Percentiles rank a stretch among this genome's conserved stretches.
phyloP scores from a whole-genome alignment of 2,329 filamentous ascomycete genomes.

The Fusarium verticillioides region DNA sequence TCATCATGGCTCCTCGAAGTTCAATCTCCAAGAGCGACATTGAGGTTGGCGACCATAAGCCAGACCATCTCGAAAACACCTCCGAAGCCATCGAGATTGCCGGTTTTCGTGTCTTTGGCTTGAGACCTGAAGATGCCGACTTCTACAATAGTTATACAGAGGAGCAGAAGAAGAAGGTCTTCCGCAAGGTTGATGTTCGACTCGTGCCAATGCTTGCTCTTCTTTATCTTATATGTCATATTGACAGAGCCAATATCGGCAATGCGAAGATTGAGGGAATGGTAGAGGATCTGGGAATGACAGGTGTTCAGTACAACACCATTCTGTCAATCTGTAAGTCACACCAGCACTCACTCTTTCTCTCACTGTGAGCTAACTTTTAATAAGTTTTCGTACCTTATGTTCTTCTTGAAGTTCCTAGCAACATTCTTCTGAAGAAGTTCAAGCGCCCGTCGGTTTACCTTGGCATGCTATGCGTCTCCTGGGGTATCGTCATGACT shows the following conservation, averaged over 20 bases:
- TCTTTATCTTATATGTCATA: conserved; percentile 66
- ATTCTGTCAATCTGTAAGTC: conserved; percentile 67
- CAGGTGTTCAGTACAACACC: conserved; percentile 69
- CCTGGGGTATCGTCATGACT: conserved; percentile 73
- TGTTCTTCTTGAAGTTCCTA: conserved; percentile 41
- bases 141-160: conserved; percentile 38
- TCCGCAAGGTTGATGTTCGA: conserved; percentile 49
- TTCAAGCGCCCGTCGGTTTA: conserved; percentile 41
- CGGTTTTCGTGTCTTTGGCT: conserved; percentile 36
- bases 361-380: background rate
- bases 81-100: conserved; percentile 35
- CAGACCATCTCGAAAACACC: conserved; percentile 27
- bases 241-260: conserved; percentile 63
- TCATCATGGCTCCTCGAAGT: conserved; percentile 30
- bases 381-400: conserved; percentile 37
- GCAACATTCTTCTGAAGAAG: conserved; percentile 44
- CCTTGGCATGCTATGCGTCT: conserved; percentile 45
- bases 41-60: conserved; percentile 28
- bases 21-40: conserved; percentile 41
- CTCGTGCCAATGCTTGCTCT: conserved; percentile 62
- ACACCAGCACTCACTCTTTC: conserved; percentile 54
- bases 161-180: conserved; percentile 38
- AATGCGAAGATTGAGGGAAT: conserved; percentile 63
- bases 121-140: conserved; percentile 39
- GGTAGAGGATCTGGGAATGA: conserved; percentile 58